phyloP scores from a whole-genome alignment of 2,329 filamentous ascomycete genomes.

The Onygenales sp. region DNA sequence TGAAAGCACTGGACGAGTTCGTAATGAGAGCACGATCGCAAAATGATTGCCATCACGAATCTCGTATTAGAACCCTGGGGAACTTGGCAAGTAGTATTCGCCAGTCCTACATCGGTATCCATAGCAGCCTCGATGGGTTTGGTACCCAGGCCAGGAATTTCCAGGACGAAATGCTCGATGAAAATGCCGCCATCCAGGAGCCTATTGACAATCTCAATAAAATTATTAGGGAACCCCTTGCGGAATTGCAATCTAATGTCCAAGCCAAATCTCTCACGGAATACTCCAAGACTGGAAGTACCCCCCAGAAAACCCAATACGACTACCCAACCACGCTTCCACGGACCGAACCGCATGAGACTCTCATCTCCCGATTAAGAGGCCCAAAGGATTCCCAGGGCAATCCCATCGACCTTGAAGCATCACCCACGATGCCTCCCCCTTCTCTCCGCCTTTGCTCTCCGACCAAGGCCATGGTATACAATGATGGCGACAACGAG shows the following conservation, averaged over 20 bases:
- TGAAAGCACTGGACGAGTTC: conserved; percentile 83
- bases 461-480: conserved; percentile 44
- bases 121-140: conserved; percentile 59
- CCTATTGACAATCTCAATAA: conserved; percentile 51
- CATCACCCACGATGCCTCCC: conserved; percentile 13
- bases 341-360: conserved; percentile 57
- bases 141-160: conserved; percentile 59
- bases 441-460: conserved; percentile 21
- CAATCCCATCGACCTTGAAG: conserved; percentile 16
- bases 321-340: conserved; percentile 72
- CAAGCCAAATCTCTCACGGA: conserved; percentile 58
- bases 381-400: conserved; percentile 25
- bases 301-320: conserved; percentile 73
- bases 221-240: conserved; percentile 59
- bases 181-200: conserved; percentile 49
- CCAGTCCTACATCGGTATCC: conserved; percentile 62
- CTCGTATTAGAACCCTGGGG: conserved; percentile 58
- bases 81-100: conserved; percentile 59
- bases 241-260: conserved; percentile 61
- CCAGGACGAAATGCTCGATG: conserved; percentile 56
- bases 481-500: conserved; percentile 39
- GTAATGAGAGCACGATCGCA: conserved; percentile 71
- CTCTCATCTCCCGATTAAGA: conserved; percentile 43
- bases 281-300: conserved; percentile 76
- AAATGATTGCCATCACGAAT: conserved; percentile 67